phyloP scores from a whole-genome alignment of 2,329 filamentous ascomycete species.

The Arthrobotrys musiformis region DNA sequence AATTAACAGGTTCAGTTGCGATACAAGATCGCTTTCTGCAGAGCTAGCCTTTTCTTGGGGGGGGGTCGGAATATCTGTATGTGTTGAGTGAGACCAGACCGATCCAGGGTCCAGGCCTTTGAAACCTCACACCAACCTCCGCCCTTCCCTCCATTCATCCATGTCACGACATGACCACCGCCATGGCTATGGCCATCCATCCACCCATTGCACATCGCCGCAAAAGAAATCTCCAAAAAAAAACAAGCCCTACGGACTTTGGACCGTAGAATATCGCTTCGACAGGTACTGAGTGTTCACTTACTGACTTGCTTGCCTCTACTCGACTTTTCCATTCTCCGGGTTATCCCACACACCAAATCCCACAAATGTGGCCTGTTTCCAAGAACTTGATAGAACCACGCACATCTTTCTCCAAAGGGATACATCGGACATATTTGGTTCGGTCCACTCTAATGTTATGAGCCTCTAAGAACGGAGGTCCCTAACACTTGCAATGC shows the following conservation, averaged over 20 bases:
- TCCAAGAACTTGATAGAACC: constrained; percentile 17
- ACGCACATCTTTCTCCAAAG: constrained; percentile 41
- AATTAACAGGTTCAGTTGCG: not conserved
- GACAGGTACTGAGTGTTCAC: not conserved
- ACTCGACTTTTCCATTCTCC: constrained; percentile 27
- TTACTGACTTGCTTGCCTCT: not conserved
- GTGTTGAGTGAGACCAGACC: constrained; percentile 28
- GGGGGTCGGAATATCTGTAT: not conserved
- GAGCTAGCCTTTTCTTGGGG: not conserved
- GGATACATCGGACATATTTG: constrained; percentile 43
- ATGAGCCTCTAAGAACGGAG: constrained; percentile 51
- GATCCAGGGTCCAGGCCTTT: not conserved
- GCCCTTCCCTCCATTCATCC: not conserved
- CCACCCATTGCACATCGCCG: constrained; percentile 6
- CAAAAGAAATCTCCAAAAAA: not conserved
- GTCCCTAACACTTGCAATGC: constrained; percentile 49
- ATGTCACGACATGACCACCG: too few species aligned
- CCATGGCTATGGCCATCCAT: too few species aligned
- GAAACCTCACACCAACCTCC: not conserved
- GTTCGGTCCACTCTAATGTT: constrained; percentile 37
- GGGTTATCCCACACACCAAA: constrained; percentile 28
- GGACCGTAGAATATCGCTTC: not conserved
- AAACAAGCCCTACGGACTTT: constrained; percentile 14
- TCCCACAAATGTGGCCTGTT: constrained; percentile 24
- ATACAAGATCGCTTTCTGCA: constrained; percentile 5